Conservation (phyloP, 441 rosid species). For the Populus hybrid region DNA sequence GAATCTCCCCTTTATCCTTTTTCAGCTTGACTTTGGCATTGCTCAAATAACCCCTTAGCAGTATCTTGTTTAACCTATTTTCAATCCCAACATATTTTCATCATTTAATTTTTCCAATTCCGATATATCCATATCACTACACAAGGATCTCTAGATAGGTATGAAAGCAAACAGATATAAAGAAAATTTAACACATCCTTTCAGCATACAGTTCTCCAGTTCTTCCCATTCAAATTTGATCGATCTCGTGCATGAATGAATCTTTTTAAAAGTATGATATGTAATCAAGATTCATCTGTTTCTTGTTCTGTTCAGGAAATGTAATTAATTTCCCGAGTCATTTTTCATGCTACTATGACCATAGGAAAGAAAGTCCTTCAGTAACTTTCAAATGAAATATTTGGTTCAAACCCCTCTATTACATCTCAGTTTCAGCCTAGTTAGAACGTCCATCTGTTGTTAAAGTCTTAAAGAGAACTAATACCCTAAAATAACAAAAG, state of each 20-base stretch:
- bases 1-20: conserved; percentile 30
- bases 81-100: conserved; percentile 5
- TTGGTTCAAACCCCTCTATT: not conserved
- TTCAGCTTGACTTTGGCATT: conserved; percentile 25
- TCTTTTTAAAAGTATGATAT: not conserved
- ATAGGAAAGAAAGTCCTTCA: not conserved
- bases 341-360: no score
- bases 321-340: not conserved
- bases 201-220: not conserved
- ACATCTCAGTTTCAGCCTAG: not conserved
- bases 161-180: not conserved
- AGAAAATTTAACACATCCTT: not conserved
- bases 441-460: not conserved
- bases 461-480: not conserved
- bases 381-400: not conserved
- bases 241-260: not conserved
- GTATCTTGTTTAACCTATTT: conserved; percentile 33
- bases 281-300: not conserved
- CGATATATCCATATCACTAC: not conserved
- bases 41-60: conserved; percentile 28
- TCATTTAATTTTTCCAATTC: not conserved
- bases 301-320: not conserved
- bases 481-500: not conserved
- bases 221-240: not conserved
- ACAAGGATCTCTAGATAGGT: not conserved